Percentiles rank a stretch among this genome's conserved stretches.
phyloP scores from a whole-genome alignment of 2,329 filamentous ascomycete genomes.

The Pyricularia pennisetigena region DNA sequence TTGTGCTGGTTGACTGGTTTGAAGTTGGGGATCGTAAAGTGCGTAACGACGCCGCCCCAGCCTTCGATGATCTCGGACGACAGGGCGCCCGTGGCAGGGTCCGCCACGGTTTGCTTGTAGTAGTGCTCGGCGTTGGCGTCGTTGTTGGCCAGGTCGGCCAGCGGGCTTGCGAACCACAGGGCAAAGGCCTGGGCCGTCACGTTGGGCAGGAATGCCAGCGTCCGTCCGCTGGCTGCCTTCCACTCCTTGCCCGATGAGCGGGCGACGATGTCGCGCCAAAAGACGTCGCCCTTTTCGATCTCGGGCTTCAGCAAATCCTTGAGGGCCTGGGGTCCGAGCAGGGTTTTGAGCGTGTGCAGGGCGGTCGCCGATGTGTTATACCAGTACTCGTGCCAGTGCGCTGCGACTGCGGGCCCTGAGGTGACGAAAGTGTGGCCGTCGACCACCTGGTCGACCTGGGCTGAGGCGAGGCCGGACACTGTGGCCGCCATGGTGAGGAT shows the following conservation, averaged over 20 bases:
- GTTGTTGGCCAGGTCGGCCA: slow-evolving; percentile 17
- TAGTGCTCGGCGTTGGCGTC: slow-evolving; percentile 20
- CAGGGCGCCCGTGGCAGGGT: slow-evolving; percentile 6
- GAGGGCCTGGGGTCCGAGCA: slow-evolving; percentile 13
- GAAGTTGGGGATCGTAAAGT: slow-evolving; percentile 23
- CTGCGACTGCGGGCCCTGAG: neutral
- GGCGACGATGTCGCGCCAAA: slow-evolving; percentile 15
- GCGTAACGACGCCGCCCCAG: slow-evolving; percentile 18
- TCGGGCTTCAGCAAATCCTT: slow-evolving; percentile 14
- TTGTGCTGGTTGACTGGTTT: slow-evolving; percentile 14
- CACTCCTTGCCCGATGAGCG: slow-evolving; percentile 9
- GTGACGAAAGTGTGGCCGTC: slow-evolving; percentile 2
- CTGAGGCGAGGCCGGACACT: neutral
- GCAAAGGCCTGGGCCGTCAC: slow-evolving; percentile 14
- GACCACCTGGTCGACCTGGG: neutral
- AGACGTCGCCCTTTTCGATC: slow-evolving; percentile 12
- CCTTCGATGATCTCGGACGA: slow-evolving; percentile 12
- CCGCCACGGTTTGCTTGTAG: slow-evolving; percentile 13
- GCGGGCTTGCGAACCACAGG: slow-evolving; percentile 12
- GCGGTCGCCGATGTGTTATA: slow-evolving; percentile 1
- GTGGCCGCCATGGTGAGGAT: neutral
- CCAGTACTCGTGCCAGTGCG: slow-evolving; percentile 4
- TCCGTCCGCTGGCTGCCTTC: slow-evolving; percentile 15
- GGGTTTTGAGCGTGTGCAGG: slow-evolving; percentile 13
- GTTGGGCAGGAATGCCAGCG: slow-evolving; percentile 15